These are phyloP conservation scores for Ustilago shanxiensis DNA, from an alignment of 1,284 basidiomycete species.

Conservation along the genomic window DNA sequence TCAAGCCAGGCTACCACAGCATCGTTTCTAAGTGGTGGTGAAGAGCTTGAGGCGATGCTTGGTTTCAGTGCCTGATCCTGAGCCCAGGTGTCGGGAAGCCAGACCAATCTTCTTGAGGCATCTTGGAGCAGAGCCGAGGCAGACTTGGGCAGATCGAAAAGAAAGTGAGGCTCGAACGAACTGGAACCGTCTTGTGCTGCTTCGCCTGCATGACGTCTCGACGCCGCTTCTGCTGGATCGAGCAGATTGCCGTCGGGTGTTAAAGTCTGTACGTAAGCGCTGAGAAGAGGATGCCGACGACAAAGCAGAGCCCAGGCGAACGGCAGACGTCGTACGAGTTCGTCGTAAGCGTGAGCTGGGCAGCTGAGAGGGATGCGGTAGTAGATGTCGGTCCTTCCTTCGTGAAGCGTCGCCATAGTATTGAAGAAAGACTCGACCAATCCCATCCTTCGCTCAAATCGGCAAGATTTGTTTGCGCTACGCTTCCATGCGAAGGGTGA, in stretches of 20 bases:
- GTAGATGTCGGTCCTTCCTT: conserved; percentile 51
- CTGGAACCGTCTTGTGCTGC: conserved; percentile 37
- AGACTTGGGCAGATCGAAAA: conserved; percentile 28
- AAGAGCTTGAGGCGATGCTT: not conserved
- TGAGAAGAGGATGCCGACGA: conserved; percentile 41
- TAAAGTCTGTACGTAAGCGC: conserved; percentile 29
- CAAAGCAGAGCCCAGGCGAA: conserved; percentile 48
- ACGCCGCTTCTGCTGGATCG: conserved; percentile 27
- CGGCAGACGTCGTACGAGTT: conserved; percentile 34
- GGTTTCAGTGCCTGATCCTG: not conserved
- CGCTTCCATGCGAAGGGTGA: conserved; percentile 47
- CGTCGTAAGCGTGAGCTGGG: conserved; percentile 12
- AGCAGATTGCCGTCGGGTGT: conserved; percentile 28
- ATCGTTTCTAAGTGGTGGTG: conserved; percentile 12
- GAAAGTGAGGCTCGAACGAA: conserved; percentile 52
- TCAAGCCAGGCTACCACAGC: conserved; percentile 31
- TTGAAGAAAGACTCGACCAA: conserved; percentile 53
- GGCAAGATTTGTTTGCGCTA: conserved; percentile 11
- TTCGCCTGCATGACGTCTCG: conserved; percentile 33
- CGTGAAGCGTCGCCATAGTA: conserved; percentile 47
- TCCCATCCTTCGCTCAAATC: conserved; percentile 46
- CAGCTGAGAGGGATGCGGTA: conserved; percentile 39
- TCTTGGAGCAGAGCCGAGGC: conserved; percentile 24
- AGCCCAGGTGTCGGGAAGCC: conserved; percentile 17
- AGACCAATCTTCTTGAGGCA: conserved; percentile 26